Conservation (phyloP, 257 asterid species). For the Nicotiana attenuata region DNA sequence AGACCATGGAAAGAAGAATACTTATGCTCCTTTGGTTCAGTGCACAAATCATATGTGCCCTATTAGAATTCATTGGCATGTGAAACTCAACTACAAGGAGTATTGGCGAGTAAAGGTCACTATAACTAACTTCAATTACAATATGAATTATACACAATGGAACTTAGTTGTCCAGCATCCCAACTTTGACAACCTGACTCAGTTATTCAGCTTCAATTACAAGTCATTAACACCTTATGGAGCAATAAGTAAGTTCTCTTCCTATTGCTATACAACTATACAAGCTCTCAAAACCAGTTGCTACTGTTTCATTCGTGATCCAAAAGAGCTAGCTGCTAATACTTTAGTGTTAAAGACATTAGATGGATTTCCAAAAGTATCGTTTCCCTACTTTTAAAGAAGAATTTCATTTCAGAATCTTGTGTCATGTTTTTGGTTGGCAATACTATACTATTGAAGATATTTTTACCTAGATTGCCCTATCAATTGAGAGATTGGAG, state of each 20-base stretch:
- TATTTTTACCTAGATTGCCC: background rate
- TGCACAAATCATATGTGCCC: conserved; percentile 27
- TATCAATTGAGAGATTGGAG: background rate
- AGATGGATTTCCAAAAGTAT: background rate
- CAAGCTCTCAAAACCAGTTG: background rate
- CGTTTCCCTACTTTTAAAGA: background rate
- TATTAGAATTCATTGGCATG: conserved; percentile 25
- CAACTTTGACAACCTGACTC: conserved; percentile 17
- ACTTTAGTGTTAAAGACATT: background rate
- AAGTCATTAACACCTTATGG: conserved; percentile 22
- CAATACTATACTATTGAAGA: background rate
- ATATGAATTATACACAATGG: conserved; percentile 25
- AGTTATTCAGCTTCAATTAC: conserved; percentile 21
- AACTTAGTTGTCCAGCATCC: conserved; percentile 27
- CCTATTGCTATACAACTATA: background rate
- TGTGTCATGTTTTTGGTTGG: background rate
- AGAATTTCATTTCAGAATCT: background rate
- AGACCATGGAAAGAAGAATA: conserved; percentile 1
- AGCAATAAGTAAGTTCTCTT: conserved; percentile 14
- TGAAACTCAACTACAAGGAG: conserved; percentile 20
- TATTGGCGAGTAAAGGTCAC: conserved; percentile 25
- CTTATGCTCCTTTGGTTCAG: conserved; percentile 20
- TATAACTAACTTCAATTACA: conserved; percentile 27
- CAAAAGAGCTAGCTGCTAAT: background rate
- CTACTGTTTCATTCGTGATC: background rate